Evolutionary conservation across 805 yeast species (phyloP).

Genomic region (Naumovozyma dairenensis): DNA sequence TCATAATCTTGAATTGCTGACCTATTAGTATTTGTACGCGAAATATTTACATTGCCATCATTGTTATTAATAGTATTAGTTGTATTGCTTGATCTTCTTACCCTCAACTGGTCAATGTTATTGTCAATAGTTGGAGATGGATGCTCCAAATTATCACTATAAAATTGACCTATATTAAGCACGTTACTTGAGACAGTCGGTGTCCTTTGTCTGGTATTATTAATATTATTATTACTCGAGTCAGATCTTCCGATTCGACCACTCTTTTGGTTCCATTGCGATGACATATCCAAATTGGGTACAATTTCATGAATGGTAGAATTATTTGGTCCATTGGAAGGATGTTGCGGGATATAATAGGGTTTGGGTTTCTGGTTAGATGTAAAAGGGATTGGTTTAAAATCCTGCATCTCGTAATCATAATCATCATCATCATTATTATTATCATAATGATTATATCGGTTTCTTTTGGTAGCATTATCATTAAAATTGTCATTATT

Average conservation of each 20-base stretch:
- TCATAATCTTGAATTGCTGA: constrained; percentile 1
- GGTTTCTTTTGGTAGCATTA: constrained; percentile 1
- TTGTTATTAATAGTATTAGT: too few species aligned
- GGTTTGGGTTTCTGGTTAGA: constrained; percentile 7
- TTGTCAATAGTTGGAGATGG: neutral
- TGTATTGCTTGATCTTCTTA: neutral
- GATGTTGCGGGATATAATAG: constrained; percentile 23
- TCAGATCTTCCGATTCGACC: constrained; percentile 4
- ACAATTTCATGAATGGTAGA: constrained; percentile 26
- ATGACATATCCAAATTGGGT: constrained; percentile 20
- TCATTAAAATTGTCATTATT: too few species aligned
- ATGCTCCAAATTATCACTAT: constrained; percentile 4
- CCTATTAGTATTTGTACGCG: neutral
- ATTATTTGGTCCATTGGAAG: constrained; percentile 9
- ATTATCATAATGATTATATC: constrained; percentile 1
- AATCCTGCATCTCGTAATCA: constrained; percentile 17
- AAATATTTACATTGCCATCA: neutral
- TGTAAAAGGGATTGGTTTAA: constrained; percentile 5
- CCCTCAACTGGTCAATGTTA: neutral
- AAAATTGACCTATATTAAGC: constrained; percentile 12
- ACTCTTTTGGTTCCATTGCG: neutral
- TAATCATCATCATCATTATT: constrained; percentile 5
- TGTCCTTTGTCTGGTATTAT: constrained; percentile 11
- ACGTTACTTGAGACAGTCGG: constrained; percentile 19
- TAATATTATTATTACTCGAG: constrained; percentile 4